These are phyloP conservation scores for Protomyces inouyei DNA, from an alignment of 1,139 yeast species.

Conservation along the genomic window DNA sequence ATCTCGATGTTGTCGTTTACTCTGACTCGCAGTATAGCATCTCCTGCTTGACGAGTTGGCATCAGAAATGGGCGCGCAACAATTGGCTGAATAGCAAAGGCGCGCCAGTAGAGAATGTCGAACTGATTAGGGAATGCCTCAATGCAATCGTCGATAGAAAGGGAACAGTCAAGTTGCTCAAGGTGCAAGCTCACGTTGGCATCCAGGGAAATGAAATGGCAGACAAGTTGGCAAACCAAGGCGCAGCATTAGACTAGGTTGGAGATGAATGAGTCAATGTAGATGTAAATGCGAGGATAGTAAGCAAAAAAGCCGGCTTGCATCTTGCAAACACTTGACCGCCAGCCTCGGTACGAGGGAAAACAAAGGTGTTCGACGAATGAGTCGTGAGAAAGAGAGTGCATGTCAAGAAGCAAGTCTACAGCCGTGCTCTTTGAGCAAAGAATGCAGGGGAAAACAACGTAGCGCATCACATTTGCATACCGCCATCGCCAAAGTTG, in stretches of 20 bases:
- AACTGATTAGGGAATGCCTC: conserved; percentile 44
- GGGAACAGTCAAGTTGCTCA: conserved; percentile 44
- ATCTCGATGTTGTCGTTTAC: conserved; percentile 39
- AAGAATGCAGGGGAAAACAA: conserved; percentile 1
- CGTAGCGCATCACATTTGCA: conserved; percentile 24
- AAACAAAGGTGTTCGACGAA: neutral
- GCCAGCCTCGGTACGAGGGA: neutral
- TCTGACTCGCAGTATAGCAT: conserved; percentile 60
- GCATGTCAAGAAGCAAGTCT: neutral
- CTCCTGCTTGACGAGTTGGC: conserved; percentile 50
- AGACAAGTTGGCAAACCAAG: conserved; percentile 55
- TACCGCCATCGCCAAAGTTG: conserved; percentile 16
- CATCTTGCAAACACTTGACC: neutral
- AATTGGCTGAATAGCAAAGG: conserved; percentile 51
- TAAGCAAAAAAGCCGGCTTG: neutral
- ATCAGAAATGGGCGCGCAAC: conserved; percentile 49
- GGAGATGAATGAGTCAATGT: too few relatives aligned
- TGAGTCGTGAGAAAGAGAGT: neutral
- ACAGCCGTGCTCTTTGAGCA: neutral
- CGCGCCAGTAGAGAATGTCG: conserved; percentile 49
- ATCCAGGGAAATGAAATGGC: conserved; percentile 70
- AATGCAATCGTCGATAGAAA: conserved; percentile 39
- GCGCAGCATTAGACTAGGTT: neutral
- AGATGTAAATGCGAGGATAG: too few relatives aligned
- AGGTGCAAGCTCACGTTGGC: conserved; percentile 74